Percentiles rank a stretch among this genome's conserved stretches.
Conservation (phyloP, 2,329 filamentous ascomycete genomes). For the Epichloe brachyelytri region DNA sequence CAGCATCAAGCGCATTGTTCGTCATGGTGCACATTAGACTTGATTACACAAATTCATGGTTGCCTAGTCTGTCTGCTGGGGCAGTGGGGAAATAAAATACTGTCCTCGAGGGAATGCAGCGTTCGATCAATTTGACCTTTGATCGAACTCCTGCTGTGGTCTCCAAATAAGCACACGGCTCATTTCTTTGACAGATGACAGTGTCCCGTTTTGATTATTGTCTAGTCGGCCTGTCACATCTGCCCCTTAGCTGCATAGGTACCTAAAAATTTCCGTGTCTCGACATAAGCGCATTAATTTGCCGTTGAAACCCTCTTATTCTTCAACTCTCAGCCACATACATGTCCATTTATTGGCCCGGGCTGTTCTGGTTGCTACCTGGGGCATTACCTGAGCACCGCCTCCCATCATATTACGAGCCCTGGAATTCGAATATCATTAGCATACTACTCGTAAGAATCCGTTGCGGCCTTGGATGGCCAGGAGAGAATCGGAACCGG, state of each 20-base stretch:
- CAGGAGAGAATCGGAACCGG: not conserved
- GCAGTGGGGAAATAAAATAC: no score
- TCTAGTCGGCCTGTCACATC: not conserved
- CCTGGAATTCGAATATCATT: constrained; percentile 15
- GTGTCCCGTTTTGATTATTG: not conserved
- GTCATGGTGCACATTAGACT: no score
- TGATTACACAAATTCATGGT: no score
- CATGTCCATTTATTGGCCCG: not conserved
- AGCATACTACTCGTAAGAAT: not conserved
- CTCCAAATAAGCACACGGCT: no score
- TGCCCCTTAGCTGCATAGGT: not conserved
- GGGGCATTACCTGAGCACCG: constrained; percentile 14
- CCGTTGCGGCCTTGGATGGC: not conserved
- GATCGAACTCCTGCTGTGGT: no score
- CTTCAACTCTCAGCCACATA: not conserved
- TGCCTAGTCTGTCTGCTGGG: no score
- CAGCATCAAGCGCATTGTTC: no score
- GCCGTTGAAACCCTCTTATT: not conserved
- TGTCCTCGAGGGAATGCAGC: no score
- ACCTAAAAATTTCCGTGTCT: not conserved
- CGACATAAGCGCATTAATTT: not conserved
- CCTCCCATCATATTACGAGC: constrained; percentile 35
- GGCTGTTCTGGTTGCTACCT: constrained; percentile 8
- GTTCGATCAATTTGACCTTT: no score
- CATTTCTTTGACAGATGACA: no score